Percentiles rank a stretch among this genome's conserved stretches.
Conservation (phyloP, 192 early-diverging fungal genomes). For the Coemansia sp. region DNA sequence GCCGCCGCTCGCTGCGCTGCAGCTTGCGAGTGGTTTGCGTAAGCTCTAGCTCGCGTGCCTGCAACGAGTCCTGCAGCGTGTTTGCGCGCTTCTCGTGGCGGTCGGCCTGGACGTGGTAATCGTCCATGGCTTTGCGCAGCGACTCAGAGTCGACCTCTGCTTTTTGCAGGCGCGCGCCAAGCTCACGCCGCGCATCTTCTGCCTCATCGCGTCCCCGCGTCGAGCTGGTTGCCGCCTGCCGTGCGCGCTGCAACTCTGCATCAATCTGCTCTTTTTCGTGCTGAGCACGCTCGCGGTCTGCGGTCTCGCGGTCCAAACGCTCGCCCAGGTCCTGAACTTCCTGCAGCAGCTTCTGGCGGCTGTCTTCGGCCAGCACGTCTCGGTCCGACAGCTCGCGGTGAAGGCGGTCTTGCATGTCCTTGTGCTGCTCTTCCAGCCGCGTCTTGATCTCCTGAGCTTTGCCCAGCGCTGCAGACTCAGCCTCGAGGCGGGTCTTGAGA, state of each 20-base stretch:
- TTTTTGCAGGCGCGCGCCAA: slow-evolving; percentile 54
- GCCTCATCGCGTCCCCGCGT: slow-evolving; percentile 66
- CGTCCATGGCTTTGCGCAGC: slow-evolving; percentile 44
- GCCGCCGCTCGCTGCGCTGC: slow-evolving; percentile 66
- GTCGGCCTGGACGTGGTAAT: slow-evolving; percentile 69
- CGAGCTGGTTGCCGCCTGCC: slow-evolving; percentile 57
- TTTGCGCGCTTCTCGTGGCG: slow-evolving; percentile 72
- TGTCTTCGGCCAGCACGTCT: slow-evolving; percentile 73
- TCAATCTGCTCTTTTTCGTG: slow-evolving; percentile 65
- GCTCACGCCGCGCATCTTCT: slow-evolving; percentile 63
- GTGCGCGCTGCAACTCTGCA: slow-evolving; percentile 62
- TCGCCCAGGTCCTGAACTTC: slow-evolving; percentile 62
- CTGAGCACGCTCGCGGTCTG: slow-evolving; percentile 59
- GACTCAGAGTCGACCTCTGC: slow-evolving; percentile 66
- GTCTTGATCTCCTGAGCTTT: slow-evolving; percentile 69
- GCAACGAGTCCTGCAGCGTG: slow-evolving; percentile 61
- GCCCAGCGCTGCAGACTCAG: slow-evolving; percentile 57
- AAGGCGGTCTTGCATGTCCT: slow-evolving; percentile 65
- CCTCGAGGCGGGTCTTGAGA: slow-evolving; percentile 63
- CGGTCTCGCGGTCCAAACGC: slow-evolving; percentile 55
- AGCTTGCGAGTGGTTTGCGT: slow-evolving; percentile 60
- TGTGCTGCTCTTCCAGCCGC: slow-evolving; percentile 66
- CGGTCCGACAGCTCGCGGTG: slow-evolving; percentile 63
- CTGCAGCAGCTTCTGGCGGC: slow-evolving; percentile 61
- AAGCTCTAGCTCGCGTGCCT: slow-evolving; percentile 61